Evolutionary conservation across 805 yeast species (phyloP), one percentile per base, ranked within the genome.

Genomic region (Vanderwaltozyma yarrowii): DNA sequence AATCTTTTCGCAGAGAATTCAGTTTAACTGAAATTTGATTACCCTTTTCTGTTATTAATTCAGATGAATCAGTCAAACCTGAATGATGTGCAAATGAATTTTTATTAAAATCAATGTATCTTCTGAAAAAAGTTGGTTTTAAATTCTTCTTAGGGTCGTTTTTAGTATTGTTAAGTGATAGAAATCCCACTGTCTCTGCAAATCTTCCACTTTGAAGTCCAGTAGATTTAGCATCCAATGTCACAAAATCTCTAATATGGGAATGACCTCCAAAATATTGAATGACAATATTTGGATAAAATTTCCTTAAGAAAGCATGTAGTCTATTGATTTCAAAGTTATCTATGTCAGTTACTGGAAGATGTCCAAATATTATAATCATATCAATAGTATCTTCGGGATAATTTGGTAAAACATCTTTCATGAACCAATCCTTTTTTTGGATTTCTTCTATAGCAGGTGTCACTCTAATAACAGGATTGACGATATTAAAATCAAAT

Each of bases 221-320:
- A 0, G 83, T 76, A 18, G 88, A 71, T 35, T 62, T 64, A 2
- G 66, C 61, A 52, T 89, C 97, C 36, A 78, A 66, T 3, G 74
- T 64, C 7, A 74, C 70, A 58, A 80, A 89, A 58, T 89, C 97
- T 44, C 97, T 67, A 13, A 89, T 76, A 55, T 89, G 97, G 21
- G 94, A 78, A 60, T 89, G 97, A 1, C 96, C 97, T 1, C 96
- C 97, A 60, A 89, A 80, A 49, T 81, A 84, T 56, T 86, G 95
- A 37, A 89, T 81, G 0, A 76, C 65, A 0, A 71, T 68, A 23
- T 67, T 55, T 5, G 94, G 89, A 49, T 73, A 81, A 20, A 60
- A 62, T 19, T 54, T 42, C 42, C 96, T 71, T 20, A 89, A 58
- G 5, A 56, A 58, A 0, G 47, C 31, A 43, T 68, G 73, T 1